Percentiles rank a stretch among this genome's conserved stretches.
These are phyloP conservation scores for Triticum monococcum DNA, from an alignment of 176 grass and related monocot species.

Conservation along the genomic window DNA sequence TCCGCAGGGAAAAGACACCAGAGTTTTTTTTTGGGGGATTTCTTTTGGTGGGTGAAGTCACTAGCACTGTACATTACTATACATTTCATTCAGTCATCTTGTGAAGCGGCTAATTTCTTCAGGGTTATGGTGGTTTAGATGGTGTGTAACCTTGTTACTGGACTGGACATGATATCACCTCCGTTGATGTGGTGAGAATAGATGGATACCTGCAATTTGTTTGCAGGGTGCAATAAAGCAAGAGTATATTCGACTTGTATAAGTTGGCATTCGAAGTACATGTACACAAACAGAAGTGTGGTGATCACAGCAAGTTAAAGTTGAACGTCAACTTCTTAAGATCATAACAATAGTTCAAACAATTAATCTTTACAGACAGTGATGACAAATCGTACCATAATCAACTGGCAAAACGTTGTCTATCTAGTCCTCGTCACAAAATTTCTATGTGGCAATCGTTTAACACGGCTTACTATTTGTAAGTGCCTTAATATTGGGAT, in stretches of 20 bases:
- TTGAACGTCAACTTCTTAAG: too few species aligned
- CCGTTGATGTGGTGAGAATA: neutral
- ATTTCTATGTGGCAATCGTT: too few species aligned
- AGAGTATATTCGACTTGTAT: neutral
- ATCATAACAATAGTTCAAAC: too few species aligned
- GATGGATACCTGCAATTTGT: neutral
- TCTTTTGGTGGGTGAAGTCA: neutral
- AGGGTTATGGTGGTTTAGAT: neutral
- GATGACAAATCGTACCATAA: too few species aligned
- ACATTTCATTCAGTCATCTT: constrained; percentile 12
- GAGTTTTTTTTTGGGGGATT: neutral
- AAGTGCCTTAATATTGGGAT: too few species aligned
- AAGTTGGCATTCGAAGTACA: neutral
- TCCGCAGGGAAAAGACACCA: neutral
- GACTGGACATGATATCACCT: constrained; percentile 3
- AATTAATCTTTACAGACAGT: too few species aligned
- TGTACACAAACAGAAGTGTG: neutral
- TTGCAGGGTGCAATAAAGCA: constrained; percentile 46
- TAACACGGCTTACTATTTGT: too few species aligned
- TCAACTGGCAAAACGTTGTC: too few species aligned
- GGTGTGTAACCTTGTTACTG: neutral
- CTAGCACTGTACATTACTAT: constrained; percentile 21
- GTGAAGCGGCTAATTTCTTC: constrained; percentile 7
- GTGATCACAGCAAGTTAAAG: too few species aligned
- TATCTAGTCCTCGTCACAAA: too few species aligned